A percentile compares a stretch with the other conserved stretches of the same genome.
Conservation (phyloP, 441 rosid genomes). For the Pelargonium citronellum region DNA sequence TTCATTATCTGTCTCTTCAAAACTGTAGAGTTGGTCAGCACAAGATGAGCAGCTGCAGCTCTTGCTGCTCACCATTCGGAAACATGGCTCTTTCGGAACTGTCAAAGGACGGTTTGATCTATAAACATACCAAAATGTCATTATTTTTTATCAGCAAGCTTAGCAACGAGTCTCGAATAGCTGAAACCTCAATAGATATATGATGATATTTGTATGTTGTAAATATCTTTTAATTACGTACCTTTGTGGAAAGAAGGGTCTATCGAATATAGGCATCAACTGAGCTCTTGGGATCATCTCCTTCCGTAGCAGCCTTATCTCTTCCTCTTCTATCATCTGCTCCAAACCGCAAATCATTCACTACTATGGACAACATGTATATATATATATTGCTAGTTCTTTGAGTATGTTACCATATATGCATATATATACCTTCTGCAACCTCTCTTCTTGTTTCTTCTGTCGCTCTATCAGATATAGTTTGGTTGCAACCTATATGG, state of each 20-base stretch:
- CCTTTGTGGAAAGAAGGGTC: conserved; percentile 79
- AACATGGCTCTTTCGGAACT: conserved; percentile 67
- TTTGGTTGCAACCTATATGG: conserved; percentile 63
- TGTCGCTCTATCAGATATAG: conserved; percentile 48
- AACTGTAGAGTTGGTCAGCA: conserved; percentile 34
- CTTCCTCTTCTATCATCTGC: conserved; percentile 76
- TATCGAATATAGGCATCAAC: conserved; percentile 70
- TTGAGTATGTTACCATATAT: no score
- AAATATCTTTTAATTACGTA: background rate
- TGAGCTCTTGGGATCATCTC: conserved; percentile 86
- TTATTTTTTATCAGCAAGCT: no score
- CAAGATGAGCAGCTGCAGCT: conserved; percentile 48
- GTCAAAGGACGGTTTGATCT: conserved; percentile 74
- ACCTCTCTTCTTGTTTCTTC: conserved; percentile 52
- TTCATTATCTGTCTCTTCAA: conserved; percentile 31
- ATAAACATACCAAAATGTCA: background rate
- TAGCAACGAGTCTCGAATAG: no score
- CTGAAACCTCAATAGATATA: background rate
- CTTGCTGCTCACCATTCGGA: conserved; percentile 41
- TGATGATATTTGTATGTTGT: background rate
- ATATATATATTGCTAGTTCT: background rate
- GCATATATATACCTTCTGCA: conserved; percentile 45
- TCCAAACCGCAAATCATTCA: background rate
- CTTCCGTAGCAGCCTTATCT: conserved; percentile 56
- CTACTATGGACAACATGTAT: background rate